Percentiles rank a stretch among this genome's conserved stretches.
Conservation (phyloP, 495 filamentous ascomycete species). For the Penicillium coprophilum region DNA sequence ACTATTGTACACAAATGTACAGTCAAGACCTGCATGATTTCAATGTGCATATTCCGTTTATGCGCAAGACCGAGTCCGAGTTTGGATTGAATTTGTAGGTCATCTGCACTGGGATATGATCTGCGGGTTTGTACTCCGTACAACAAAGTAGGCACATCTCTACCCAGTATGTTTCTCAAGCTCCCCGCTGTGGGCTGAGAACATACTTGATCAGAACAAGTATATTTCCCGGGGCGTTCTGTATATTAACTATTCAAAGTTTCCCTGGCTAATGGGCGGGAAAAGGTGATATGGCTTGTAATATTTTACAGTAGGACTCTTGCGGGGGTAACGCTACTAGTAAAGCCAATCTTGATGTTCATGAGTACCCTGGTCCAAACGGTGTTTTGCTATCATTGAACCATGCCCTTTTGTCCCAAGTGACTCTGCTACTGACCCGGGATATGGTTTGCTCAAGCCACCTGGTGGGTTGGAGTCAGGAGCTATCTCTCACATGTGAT, state of each 20-base stretch:
- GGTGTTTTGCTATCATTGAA: background rate
- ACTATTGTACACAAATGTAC: background rate
- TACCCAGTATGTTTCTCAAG: constrained; percentile 13
- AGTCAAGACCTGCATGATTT: constrained; percentile 17
- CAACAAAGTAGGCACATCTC: constrained; percentile 10
- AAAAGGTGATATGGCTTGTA: background rate
- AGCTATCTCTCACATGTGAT: constrained; percentile 6
- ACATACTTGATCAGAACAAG: background rate
- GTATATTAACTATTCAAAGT: background rate
- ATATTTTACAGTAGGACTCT: background rate
- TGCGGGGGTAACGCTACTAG: background rate
- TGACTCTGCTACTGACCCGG: background rate
- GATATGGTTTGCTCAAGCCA: background rate
- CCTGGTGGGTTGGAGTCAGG: background rate
- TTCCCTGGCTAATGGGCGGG: background rate
- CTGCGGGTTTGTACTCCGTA: constrained; percentile 8
- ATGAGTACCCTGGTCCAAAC: background rate
- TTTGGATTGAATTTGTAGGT: constrained; percentile 28
- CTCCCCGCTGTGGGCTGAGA: constrained; percentile 1
- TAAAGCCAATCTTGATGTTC: background rate
- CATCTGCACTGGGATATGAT: constrained; percentile 35
- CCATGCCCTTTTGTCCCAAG: background rate
- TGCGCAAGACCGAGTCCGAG: constrained; percentile 11
- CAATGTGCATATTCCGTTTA: constrained; percentile 15
- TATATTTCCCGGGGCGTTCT: background rate